Evolutionary conservation across 2,329 filamentous ascomycete genomes (phyloP).

Genomic region (Cercospora sesami): DNA sequence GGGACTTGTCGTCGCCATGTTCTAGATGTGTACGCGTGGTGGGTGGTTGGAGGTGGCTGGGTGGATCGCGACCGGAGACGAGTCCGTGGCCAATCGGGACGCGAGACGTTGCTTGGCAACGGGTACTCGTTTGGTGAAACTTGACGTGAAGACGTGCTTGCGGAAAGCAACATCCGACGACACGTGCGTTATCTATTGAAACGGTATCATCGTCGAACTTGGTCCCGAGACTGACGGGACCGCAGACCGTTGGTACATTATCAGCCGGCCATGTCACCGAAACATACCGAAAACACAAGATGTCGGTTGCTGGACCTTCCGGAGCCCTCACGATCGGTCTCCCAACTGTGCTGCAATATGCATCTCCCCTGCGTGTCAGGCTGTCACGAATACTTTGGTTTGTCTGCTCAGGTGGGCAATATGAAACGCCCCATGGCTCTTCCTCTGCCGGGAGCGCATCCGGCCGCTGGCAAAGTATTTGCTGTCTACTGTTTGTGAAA

Average conservation of each 20-base stretch:
- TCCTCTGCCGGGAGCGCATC: neutral
- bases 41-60: slow-evolving; percentile 14
- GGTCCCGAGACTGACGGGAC: neutral
- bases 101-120: neutral
- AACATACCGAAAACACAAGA: neutral
- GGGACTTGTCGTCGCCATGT: neutral
- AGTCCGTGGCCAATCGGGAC: neutral
- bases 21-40: slow-evolving; percentile 13
- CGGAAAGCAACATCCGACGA: slow-evolving; percentile 1
- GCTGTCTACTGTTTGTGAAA: neutral
- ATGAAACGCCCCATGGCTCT: neutral
- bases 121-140: neutral
- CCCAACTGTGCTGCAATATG: neutral
- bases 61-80: neutral
- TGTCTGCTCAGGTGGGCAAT: neutral
- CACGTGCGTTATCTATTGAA: neutral
- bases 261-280: neutral
- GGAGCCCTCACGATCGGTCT: neutral
- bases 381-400: neutral
- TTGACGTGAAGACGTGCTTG: neutral
- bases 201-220: neutral
- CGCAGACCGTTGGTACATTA: neutral
- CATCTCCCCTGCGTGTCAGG: neutral
- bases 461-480: neutral
- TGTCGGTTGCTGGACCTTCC: neutral